Percentiles rank a stretch among this genome's conserved stretches.
Evolutionary conservation across 75 land plant genomes (phyloP).

Genomic region (Azolla pinnata): DNA sequence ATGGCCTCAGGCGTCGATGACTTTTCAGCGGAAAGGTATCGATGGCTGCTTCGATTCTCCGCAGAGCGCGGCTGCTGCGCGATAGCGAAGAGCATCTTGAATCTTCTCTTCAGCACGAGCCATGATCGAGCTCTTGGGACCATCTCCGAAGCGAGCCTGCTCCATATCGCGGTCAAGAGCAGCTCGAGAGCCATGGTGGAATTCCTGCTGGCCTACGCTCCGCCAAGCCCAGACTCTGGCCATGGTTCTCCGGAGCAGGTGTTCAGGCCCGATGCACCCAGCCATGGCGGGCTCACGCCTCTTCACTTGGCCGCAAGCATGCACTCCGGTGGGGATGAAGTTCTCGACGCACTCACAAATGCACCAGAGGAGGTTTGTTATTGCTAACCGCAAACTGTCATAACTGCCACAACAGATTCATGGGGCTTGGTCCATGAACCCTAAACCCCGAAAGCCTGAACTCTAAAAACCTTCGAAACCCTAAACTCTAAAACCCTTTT

Average conservation of each 20-base stretch:
- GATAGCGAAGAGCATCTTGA: conserved; percentile 62
- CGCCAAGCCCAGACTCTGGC: conserved; percentile 4
- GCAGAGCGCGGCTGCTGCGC: conserved; percentile 74
- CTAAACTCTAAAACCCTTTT: no score
- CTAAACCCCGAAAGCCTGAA: no score
- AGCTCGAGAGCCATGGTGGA: conserved; percentile 64
- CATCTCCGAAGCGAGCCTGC: conserved; percentile 33
- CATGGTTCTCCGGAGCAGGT: conserved; percentile 13
- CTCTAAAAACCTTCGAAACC: no score
- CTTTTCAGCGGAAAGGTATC: conserved; percentile 39
- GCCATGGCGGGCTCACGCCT: conserved; percentile 71
- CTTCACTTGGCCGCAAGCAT: conserved; percentile 82
- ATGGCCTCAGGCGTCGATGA: conserved; percentile 2
- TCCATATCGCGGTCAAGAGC: conserved; percentile 59
- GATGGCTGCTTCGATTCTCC: conserved; percentile 61
- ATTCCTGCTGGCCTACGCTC: conserved; percentile 47
- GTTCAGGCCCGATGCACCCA: conserved; percentile 58
- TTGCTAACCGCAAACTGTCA: not conserved
- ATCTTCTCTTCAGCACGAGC: conserved; percentile 32
- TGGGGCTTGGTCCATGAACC: no score
- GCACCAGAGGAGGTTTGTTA: conserved; percentile 59
- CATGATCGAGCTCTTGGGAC: conserved; percentile 22
- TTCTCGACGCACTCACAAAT: conserved; percentile 71
- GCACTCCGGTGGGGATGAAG: conserved; percentile 39
- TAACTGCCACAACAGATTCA: not conserved